Percentiles rank a stretch among this genome's conserved stretches.
phyloP scores from a whole-genome alignment of 2,329 filamentous ascomycete genomes.

The Botrytis tulipae region DNA sequence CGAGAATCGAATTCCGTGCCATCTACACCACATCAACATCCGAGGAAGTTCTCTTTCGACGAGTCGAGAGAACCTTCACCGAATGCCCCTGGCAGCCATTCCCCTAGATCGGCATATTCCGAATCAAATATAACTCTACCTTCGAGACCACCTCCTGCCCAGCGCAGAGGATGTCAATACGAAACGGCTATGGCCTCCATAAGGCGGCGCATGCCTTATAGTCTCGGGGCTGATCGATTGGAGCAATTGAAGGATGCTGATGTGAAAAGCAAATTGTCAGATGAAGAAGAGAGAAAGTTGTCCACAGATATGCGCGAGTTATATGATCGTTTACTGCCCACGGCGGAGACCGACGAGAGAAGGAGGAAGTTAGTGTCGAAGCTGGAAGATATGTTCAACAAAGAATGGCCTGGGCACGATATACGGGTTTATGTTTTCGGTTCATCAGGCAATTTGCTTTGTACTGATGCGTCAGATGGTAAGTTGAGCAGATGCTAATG shows the following conservation, averaged over 20 bases:
- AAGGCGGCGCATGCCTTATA: constrained; percentile 87
- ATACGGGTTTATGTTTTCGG: constrained; percentile 94
- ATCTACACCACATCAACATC: constrained; percentile 87
- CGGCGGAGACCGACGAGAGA: constrained; percentile 71
- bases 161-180: constrained; percentile 71
- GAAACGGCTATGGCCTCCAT: constrained; percentile 83
- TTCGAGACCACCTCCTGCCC: constrained; percentile 62
- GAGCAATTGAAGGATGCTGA: constrained; percentile 70
- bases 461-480: constrained; percentile 96
- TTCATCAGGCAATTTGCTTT: constrained; percentile 93
- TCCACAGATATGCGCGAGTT: constrained; percentile 81
- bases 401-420: constrained; percentile 86
- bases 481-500: constrained; percentile 40
- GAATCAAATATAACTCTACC: constrained; percentile 77
- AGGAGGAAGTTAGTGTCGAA: constrained; percentile 78
- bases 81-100: constrained; percentile 71
- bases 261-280: constrained; percentile 66
- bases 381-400: constrained; percentile 81
- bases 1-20: constrained; percentile 87
- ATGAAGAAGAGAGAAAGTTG: constrained; percentile 72
- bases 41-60: constrained; percentile 76
- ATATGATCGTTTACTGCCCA: constrained; percentile 82
- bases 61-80: constrained; percentile 81
- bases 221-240: constrained; percentile 75
- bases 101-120: constrained; percentile 85